These are phyloP conservation scores for Haplographium delicatum DNA, from an alignment of 495 filamentous ascomycete species.

Conservation along the genomic window DNA sequence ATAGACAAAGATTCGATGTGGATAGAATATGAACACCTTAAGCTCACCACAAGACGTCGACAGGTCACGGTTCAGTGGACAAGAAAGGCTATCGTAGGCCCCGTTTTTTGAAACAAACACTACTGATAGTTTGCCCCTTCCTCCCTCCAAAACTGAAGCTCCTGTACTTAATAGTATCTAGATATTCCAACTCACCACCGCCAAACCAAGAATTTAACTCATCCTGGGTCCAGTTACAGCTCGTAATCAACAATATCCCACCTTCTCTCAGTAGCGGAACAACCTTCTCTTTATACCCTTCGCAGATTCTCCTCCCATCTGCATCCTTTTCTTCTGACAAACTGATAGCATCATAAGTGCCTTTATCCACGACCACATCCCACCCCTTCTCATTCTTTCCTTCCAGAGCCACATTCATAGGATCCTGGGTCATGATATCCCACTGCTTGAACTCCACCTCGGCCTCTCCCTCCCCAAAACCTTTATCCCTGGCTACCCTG, in stretches of 20 bases:
- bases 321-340: slow-evolving; percentile 57
- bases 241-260: slow-evolving; percentile 78
- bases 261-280: slow-evolving; percentile 58
- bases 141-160: slow-evolving; percentile 81
- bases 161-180: slow-evolving; percentile 70
- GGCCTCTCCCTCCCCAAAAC: slow-evolving; percentile 7
- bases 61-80: no score
- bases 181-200: slow-evolving; percentile 43
- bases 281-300: slow-evolving; percentile 67
- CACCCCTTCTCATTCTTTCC: slow-evolving; percentile 46
- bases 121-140: slow-evolving; percentile 80
- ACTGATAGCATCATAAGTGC: slow-evolving; percentile 91
- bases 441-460: slow-evolving; percentile 62
- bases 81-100: slow-evolving; percentile 5
- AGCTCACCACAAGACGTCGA: no score
- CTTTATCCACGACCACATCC: slow-evolving; percentile 91
- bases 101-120: slow-evolving; percentile 61
- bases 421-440: slow-evolving; percentile 62
- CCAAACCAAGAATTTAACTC: slow-evolving; percentile 78
- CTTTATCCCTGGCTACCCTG: slow-evolving; percentile 36
- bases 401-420: slow-evolving; percentile 32
- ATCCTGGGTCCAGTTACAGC: slow-evolving; percentile 95
- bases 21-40: no score
- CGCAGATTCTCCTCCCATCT: slow-evolving; percentile 52
- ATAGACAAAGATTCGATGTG: no score